A percentile compares a stretch with the other conserved stretches of the same genome.
Conservation (phyloP, 2,329 filamentous ascomycete genomes). For the Ciborinia camelliae region DNA sequence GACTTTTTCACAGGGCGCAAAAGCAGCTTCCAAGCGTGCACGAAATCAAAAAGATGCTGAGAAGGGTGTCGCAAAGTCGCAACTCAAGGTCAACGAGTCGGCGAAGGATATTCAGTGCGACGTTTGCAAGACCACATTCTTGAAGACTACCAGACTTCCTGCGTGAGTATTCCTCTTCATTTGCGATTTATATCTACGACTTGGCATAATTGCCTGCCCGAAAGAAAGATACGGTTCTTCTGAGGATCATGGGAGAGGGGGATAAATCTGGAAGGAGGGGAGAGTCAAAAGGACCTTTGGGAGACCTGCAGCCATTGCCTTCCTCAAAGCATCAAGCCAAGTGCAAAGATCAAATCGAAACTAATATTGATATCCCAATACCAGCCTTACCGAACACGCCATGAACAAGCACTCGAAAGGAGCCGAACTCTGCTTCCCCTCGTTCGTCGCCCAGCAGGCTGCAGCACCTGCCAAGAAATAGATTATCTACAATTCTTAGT, state of each 20-base stretch:
- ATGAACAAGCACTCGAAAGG: slow-evolving; percentile 74
- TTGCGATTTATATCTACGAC: background rate
- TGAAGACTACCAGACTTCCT: slow-evolving; percentile 71
- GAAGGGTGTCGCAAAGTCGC: slow-evolving; percentile 54
- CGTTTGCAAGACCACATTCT: slow-evolving; percentile 74
- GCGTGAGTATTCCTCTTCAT: slow-evolving; percentile 49
- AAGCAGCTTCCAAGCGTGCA: slow-evolving; percentile 69
- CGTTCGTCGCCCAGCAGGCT: slow-evolving; percentile 11
- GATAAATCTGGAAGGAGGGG: background rate
- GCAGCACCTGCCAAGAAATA: slow-evolving; percentile 18
- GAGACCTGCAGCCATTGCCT: background rate
- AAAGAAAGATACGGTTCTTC: background rate
- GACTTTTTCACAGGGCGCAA: slow-evolving; percentile 51
- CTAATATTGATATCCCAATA: background rate
- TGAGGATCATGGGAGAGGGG: background rate
- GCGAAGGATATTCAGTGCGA: slow-evolving; percentile 75
- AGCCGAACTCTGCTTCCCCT: slow-evolving; percentile 67
- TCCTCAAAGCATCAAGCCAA: background rate
- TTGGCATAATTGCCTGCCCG: background rate
- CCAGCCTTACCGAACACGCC: slow-evolving; percentile 65
- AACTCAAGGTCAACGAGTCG: slow-evolving; percentile 67
- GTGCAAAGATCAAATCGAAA: background rate
- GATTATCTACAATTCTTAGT: background rate
- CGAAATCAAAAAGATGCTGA: slow-evolving; percentile 62
- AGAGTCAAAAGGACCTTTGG: background rate